Conservation (phyloP, 192 early-diverging fungal species). For the Mortierella hygrophila region DNA sequence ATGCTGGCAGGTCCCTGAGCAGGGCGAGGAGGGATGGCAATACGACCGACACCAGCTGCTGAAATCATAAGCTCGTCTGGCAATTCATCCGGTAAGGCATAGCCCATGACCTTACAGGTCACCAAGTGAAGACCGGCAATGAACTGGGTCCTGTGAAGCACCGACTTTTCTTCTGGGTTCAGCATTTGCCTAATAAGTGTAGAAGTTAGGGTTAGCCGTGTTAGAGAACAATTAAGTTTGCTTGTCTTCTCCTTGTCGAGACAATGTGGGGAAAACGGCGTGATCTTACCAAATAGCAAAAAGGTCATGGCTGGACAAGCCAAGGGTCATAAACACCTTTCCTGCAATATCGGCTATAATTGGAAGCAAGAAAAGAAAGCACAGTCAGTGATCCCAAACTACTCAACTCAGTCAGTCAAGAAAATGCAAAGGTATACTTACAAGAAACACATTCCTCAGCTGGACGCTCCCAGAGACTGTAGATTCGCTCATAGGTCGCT, state of each 20-base stretch:
- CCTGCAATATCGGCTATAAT: conserved; percentile 48
- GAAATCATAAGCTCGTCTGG: conserved; percentile 52
- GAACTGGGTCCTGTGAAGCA: conserved; percentile 32
- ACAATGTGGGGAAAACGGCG: background rate
- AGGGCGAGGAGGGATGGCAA: conserved; percentile 32
- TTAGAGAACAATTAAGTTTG: too few species aligned
- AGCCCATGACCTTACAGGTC: conserved; percentile 27
- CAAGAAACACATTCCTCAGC: conserved; percentile 48
- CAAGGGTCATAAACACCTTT: conserved; percentile 53
- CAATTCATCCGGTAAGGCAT: conserved; percentile 33
- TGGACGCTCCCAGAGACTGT: conserved; percentile 50
- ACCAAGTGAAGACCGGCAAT: conserved; percentile 51
- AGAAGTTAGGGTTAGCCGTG: background rate
- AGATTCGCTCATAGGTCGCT: conserved; percentile 38
- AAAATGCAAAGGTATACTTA: background rate
- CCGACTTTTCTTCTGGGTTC: conserved; percentile 30
- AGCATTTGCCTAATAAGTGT: conserved; percentile 26
- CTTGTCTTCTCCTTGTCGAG: background rate
- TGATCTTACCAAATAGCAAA: conserved; percentile 22
- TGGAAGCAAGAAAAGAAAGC: background rate
- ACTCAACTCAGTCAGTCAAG: too few species aligned
- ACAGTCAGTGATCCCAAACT: background rate
- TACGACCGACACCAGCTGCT: conserved; percentile 41
- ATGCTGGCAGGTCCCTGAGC: conserved; percentile 31
- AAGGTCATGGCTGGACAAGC: conserved; percentile 21